phyloP scores from a whole-genome alignment of 1,139 yeast species.

The Blastobotrys petasosporus region DNA sequence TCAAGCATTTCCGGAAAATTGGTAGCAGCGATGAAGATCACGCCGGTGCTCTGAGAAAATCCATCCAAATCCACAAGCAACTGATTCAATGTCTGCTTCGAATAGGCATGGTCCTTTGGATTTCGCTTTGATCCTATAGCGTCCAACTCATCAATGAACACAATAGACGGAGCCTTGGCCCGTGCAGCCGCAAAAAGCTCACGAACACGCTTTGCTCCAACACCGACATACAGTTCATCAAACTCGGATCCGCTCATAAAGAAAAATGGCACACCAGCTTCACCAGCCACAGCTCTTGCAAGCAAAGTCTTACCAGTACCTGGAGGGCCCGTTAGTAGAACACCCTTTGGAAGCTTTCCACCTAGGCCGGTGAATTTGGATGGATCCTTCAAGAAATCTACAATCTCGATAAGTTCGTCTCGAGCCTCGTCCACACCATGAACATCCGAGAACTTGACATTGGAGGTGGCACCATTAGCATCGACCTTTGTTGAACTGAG shows the following conservation, averaged over 20 bases:
- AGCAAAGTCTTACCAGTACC: slow-evolving; percentile 98
- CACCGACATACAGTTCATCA: slow-evolving; percentile 97
- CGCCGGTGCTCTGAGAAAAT: slow-evolving; percentile 86
- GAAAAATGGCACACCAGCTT: slow-evolving; percentile 97
- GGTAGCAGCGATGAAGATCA: slow-evolving; percentile 95
- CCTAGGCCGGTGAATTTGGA: slow-evolving; percentile 94
- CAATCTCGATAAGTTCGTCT: slow-evolving; percentile 93
- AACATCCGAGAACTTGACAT: slow-evolving; percentile 86
- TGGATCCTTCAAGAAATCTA: slow-evolving; percentile 93
- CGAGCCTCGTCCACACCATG: slow-evolving; percentile 99
- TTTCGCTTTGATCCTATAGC: slow-evolving; percentile 98
- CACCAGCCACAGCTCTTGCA: slow-evolving; percentile 99
- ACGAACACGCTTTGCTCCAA: slow-evolving; percentile 96
- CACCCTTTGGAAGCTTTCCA: slow-evolving; percentile 96
- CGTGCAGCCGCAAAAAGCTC: slow-evolving; percentile 91
- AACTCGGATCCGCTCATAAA: slow-evolving; percentile 98
- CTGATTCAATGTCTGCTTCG: slow-evolving; percentile 94
- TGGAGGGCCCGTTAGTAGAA: slow-evolving; percentile 94
- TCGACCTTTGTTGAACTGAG: slow-evolving; percentile 33
- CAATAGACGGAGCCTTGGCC: slow-evolving; percentile 93
- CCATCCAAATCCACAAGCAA: slow-evolving; percentile 95
- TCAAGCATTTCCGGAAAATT: slow-evolving; percentile 96
- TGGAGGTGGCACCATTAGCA: slow-evolving; percentile 67
- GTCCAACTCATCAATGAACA: slow-evolving; percentile 93
- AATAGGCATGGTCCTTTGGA: slow-evolving; percentile 96